Evolutionary conservation across 192 early-diverging fungal species (phyloP).

Genomic region (Gonapodya prolifera): DNA sequence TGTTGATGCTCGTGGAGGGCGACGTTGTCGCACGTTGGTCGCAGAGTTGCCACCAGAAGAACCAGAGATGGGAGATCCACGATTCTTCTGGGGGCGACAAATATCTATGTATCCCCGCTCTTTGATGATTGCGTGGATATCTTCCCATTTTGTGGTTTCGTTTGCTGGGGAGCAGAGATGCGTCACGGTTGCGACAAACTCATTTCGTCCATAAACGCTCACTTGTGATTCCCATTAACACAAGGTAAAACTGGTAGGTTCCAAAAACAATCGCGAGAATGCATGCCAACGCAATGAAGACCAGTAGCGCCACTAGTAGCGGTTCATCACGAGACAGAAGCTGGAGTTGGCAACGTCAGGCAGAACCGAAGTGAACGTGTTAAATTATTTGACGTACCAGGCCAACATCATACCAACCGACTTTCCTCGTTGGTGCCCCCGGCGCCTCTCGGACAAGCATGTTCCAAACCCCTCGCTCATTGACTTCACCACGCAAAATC

Average conservation of each 20-base stretch:
- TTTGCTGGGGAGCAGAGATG: constrained; percentile 20
- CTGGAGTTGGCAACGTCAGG: neutral
- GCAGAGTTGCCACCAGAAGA: too few relatives aligned
- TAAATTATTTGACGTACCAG: constrained; percentile 17
- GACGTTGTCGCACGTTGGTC: neutral
- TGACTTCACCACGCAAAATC: constrained; percentile 19
- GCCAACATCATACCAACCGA: constrained; percentile 17
- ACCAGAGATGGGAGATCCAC: neutral
- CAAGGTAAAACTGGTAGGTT: constrained; percentile 21
- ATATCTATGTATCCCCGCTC: constrained; percentile 15
- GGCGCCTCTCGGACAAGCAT: neutral
- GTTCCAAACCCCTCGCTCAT: constrained; percentile 10
- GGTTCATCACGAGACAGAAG: constrained; percentile 20
- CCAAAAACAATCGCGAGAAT: constrained; percentile 24
- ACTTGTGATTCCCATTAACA: constrained; percentile 23
- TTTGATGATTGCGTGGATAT: constrained; percentile 21
- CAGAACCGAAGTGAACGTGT: neutral
- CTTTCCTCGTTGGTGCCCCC: constrained; percentile 1
- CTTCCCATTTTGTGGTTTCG: constrained; percentile 37
- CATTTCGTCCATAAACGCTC: constrained; percentile 4
- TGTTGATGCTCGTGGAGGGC: neutral
- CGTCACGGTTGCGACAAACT: constrained; percentile 8
- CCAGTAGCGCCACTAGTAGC: constrained; percentile 17
- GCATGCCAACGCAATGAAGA: constrained; percentile 23
- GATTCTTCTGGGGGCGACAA: neutral